Percentiles rank a stretch among this genome's conserved stretches.
phyloP scores from a whole-genome alignment of 345 rosid species.

The Citrus mangshanensis region DNA sequence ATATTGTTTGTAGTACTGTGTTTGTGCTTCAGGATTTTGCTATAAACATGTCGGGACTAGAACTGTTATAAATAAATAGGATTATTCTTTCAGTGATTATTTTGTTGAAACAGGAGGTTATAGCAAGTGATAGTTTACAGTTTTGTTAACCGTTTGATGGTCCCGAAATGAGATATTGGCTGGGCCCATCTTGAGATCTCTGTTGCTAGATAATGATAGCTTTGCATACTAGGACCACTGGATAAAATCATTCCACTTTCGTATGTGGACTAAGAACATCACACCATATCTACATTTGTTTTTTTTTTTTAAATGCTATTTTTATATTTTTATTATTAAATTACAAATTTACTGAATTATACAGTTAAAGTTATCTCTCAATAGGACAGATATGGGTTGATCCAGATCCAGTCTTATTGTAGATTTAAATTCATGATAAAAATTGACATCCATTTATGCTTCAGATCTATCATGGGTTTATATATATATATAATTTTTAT shows the following conservation, averaged over 20 bases:
- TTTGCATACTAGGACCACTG: not conserved
- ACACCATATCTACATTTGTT: too few relatives aligned
- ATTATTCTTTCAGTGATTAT: not conserved
- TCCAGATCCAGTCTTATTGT: too few relatives aligned
- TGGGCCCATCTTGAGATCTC: not conserved
- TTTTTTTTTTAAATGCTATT: too few relatives aligned
- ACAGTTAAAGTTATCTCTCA: too few relatives aligned
- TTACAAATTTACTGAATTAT: too few relatives aligned
- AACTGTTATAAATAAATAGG: not conserved
- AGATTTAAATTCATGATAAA: too few relatives aligned
- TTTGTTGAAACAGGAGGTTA: not conserved
- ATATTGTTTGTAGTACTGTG: too few relatives aligned
- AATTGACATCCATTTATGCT: rapidly evolving
- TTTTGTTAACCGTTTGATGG: not conserved
- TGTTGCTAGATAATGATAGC: not conserved
- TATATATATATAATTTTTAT: too few relatives aligned
- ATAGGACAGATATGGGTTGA: too few relatives aligned
- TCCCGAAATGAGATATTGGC: not conserved
- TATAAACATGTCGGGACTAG: not conserved
- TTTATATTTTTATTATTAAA: too few relatives aligned
- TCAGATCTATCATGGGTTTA: too few relatives aligned
- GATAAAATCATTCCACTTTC: not conserved
- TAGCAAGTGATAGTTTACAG: not conserved
- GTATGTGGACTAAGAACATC: not conserved
- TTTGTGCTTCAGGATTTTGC: not conserved